These are phyloP conservation scores for Neoscytalidium dimidiatum DNA, from an alignment of 2,329 filamentous ascomycete genomes.

Conservation along the genomic window DNA sequence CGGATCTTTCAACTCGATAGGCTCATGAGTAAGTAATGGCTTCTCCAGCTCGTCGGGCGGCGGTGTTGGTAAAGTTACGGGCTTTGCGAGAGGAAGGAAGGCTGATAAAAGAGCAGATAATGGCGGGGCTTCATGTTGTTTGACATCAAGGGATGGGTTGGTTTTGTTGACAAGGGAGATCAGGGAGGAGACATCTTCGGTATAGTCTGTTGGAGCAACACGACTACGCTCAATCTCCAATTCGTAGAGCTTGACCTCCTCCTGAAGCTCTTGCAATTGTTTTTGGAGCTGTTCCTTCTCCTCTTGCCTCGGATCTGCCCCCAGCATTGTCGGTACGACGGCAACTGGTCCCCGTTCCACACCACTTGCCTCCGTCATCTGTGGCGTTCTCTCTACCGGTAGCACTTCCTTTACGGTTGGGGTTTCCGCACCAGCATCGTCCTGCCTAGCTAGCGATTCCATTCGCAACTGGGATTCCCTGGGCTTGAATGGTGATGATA, in stretches of 20 bases:
- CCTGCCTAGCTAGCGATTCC: not conserved
- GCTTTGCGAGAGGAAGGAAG: constrained; percentile 41
- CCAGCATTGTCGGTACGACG: not conserved
- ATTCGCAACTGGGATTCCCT: not conserved
- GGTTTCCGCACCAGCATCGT: not conserved
- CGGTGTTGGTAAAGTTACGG: constrained; percentile 29
- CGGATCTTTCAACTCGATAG: constrained; percentile 64
- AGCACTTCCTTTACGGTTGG: not conserved
- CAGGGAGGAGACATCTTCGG: constrained; percentile 22
- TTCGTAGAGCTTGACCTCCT: constrained; percentile 32
- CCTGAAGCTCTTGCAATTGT: constrained; percentile 34
- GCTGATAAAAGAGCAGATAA: constrained; percentile 40
- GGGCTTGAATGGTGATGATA: constrained; percentile 18
- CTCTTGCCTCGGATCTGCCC: constrained; percentile 19
- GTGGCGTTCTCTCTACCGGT: not conserved
- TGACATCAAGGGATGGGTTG: not conserved
- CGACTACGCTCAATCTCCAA: constrained; percentile 32
- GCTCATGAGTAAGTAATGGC: constrained; percentile 63
- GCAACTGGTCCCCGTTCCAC: constrained; percentile 24
- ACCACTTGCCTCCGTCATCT: not conserved
- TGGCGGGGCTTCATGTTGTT: constrained; percentile 26
- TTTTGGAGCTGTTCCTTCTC: constrained; percentile 32
- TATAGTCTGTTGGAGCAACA: constrained; percentile 20
- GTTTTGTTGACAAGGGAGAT: constrained; percentile 23
- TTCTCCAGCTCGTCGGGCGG: constrained; percentile 33